These are phyloP conservation scores for Colletotrichum sp. DNA, from an alignment of 2,329 filamentous ascomycete genomes.

Conservation along the genomic window DNA sequence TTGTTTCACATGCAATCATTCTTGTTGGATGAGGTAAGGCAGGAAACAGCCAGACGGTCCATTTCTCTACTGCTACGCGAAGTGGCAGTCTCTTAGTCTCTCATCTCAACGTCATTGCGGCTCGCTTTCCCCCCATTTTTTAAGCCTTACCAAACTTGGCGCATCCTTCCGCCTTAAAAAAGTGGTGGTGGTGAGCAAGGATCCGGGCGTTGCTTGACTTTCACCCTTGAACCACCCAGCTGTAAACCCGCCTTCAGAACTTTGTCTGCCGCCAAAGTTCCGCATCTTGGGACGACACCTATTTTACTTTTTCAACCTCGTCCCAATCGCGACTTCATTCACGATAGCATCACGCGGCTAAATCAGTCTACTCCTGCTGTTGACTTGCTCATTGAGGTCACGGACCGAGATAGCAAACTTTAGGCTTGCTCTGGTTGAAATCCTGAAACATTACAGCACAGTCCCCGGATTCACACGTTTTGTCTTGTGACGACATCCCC, in stretches of 20 bases:
- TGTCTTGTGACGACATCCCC: neutral
- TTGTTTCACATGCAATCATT: neutral
- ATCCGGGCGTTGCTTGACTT: neutral
- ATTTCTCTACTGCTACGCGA: neutral
- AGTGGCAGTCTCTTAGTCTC: constrained; percentile 3
- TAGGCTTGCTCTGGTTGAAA: neutral
- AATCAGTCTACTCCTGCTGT: neutral
- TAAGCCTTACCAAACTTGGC: neutral
- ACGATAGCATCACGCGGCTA: neutral
- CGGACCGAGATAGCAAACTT: neutral
- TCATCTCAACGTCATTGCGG: constrained; percentile 20
- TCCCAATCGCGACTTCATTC: neutral
- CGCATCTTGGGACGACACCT: neutral
- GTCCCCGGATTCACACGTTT: neutral
- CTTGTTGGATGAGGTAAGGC: neutral
- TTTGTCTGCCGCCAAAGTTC: neutral
- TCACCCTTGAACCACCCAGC: neutral
- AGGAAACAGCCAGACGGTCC: neutral
- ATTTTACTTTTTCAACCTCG: neutral
- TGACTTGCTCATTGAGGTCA: neutral
- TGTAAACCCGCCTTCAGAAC: neutral
- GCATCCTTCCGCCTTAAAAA: neutral
- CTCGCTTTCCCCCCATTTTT: neutral
- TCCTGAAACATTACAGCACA: neutral
- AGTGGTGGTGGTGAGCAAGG: neutral